phyloP scores from a whole-genome alignment of 768 basidiomycete genomes.

The Suillus discolor region DNA sequence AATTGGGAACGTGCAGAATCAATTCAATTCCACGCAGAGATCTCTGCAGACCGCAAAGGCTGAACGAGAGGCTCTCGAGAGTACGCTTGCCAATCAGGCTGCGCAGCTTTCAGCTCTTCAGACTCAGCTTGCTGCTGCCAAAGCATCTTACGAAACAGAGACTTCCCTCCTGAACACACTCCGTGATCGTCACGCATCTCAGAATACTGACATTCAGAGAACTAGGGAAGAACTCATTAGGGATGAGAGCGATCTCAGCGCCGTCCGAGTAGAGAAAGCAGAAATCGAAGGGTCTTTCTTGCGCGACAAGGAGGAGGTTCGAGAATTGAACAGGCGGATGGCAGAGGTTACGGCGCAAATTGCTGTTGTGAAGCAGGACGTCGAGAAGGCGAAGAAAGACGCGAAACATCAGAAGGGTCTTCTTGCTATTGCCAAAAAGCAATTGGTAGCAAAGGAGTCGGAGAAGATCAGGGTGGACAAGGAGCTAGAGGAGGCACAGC shows the following conservation, averaged over 20 bases:
- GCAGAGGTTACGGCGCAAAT: slow-evolving; percentile 76
- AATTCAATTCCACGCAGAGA: slow-evolving; percentile 76
- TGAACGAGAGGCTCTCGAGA: slow-evolving; percentile 70
- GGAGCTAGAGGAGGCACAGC: slow-evolving; percentile 69
- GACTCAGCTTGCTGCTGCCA: slow-evolving; percentile 79
- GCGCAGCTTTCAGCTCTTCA: slow-evolving; percentile 79
- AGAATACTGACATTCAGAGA: slow-evolving; percentile 73
- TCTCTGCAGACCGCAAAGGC: slow-evolving; percentile 66
- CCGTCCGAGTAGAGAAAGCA: slow-evolving; percentile 83
- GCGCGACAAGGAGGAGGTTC: slow-evolving; percentile 92
- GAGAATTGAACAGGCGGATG: slow-evolving; percentile 85
- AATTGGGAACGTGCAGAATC: slow-evolving; percentile 86
- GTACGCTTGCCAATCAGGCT: slow-evolving; percentile 64
- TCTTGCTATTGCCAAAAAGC: slow-evolving; percentile 93
- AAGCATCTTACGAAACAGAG: slow-evolving; percentile 87
- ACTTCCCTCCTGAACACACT: slow-evolving; percentile 65
- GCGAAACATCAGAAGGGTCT: slow-evolving; percentile 96
- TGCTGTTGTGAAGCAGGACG: slow-evolving; percentile 64
- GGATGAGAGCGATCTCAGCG: slow-evolving; percentile 91
- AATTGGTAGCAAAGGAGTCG: slow-evolving; percentile 80
- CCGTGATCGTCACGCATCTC: slow-evolving; percentile 66
- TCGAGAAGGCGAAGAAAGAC: slow-evolving; percentile 91
- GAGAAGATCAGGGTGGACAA: slow-evolving; percentile 70
- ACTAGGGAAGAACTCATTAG: slow-evolving; percentile 78
- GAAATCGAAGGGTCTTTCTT: slow-evolving; percentile 87